phyloP scores from a whole-genome alignment of 2,329 filamentous ascomycete genomes.

The Botrytis sinoallii region DNA sequence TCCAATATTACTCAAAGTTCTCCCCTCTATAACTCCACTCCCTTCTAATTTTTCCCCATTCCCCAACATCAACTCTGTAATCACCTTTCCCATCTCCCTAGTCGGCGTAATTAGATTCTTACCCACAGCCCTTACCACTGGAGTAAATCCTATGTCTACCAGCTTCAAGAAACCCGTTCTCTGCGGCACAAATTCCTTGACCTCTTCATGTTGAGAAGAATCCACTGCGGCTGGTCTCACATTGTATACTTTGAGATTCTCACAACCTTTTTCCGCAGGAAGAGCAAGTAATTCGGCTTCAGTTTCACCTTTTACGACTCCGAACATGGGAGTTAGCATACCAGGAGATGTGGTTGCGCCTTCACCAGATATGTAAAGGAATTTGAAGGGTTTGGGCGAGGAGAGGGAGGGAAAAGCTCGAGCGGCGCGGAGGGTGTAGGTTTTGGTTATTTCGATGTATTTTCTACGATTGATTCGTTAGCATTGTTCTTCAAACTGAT shows the following conservation, averaged over 20 bases:
- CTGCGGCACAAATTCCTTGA: slow-evolving; percentile 39
- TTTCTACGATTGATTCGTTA: slow-evolving; percentile 42
- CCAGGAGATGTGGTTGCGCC: slow-evolving; percentile 55
- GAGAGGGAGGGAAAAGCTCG: slow-evolving; percentile 54
- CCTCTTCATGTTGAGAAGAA: slow-evolving; percentile 41
- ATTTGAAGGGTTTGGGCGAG: slow-evolving; percentile 54
- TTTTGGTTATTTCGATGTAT: slow-evolving; percentile 65
- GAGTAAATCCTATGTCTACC: slow-evolving; percentile 23
- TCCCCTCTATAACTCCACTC: slow-evolving; percentile 38
- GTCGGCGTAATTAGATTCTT: slow-evolving; percentile 44
- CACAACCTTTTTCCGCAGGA: slow-evolving; percentile 38
- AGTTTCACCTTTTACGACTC: slow-evolving; percentile 63
- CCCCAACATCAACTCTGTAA: slow-evolving; percentile 49
- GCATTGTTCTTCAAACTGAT: background rate
- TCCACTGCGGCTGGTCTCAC: slow-evolving; percentile 62
- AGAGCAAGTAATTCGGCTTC: slow-evolving; percentile 59
- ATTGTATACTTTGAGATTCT: slow-evolving; percentile 52
- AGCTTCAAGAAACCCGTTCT: slow-evolving; percentile 31
- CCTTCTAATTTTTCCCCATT: slow-evolving; percentile 43
- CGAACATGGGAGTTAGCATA: slow-evolving; percentile 55
- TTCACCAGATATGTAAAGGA: slow-evolving; percentile 64
- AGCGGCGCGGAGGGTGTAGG: slow-evolving; percentile 63
- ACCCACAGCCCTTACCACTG: slow-evolving; percentile 35
- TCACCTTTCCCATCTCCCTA: slow-evolving; percentile 45
- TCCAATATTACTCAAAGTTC: slow-evolving; percentile 40